These are phyloP conservation scores for Saxophila tyrrhenica DNA, from an alignment of 495 filamentous ascomycete genomes.

Conservation along the genomic window DNA sequence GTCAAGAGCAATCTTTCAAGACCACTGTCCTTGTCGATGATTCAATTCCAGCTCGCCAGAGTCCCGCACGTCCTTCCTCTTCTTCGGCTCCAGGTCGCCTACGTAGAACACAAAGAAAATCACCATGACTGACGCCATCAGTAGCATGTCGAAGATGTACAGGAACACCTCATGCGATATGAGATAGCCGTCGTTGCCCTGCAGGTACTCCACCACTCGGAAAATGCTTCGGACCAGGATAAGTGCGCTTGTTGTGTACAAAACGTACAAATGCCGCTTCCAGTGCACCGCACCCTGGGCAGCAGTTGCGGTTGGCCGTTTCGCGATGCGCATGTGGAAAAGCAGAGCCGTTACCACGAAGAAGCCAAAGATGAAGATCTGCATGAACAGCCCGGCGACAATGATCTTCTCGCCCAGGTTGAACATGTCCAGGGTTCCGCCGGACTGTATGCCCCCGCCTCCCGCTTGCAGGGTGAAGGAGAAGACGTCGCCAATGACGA, in stretches of 20 bases:
- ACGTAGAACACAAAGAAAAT: constrained; percentile 40
- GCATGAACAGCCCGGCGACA: constrained; percentile 34
- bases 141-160: constrained; percentile 50
- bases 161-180: constrained; percentile 46
- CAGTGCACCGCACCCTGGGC: constrained; percentile 29
- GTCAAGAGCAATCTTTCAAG: no score
- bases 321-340: constrained; percentile 32
- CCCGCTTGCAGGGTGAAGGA: constrained; percentile 33
- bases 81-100: constrained; percentile 18
- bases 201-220: constrained; percentile 50
- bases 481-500: constrained; percentile 37
- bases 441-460: constrained; percentile 33
- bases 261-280: constrained; percentile 38
- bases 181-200: constrained; percentile 41
- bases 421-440: constrained; percentile 15
- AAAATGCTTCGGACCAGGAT: constrained; percentile 53
- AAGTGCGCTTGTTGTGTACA: constrained; percentile 42
- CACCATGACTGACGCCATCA: constrained; percentile 46
- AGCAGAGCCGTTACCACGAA: constrained; percentile 33
- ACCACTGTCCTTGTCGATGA: no score
- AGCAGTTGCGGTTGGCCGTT: constrained; percentile 13
- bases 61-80: no score
- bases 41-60: no score
- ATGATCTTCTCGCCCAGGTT: constrained; percentile 24
- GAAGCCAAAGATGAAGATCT: constrained; percentile 35